Evolutionary conservation across 2,329 filamentous ascomycete species (phyloP), one percentile per base, ranked within the genome.

Genomic region (Pseudogymnoascus sp.): DNA sequence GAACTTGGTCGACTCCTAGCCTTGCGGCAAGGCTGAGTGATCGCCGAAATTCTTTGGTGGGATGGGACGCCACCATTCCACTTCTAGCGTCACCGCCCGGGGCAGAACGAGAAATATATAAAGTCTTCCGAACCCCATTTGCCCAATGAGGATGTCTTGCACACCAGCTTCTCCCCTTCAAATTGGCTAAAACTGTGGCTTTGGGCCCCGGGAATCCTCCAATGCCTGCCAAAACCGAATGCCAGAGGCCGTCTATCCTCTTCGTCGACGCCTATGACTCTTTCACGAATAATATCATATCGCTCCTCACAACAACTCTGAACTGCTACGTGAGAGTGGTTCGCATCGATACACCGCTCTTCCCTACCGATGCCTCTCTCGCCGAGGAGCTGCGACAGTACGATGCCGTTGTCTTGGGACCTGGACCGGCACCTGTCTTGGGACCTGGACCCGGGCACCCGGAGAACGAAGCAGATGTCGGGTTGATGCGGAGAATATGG

Each of bases 231-330:
- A 35, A 55, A 12, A 18, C 16, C 9, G 49, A 55, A 55, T 55
- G 28, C 12, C 61, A 65, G 6, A 71, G 73, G 63, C 69, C 72
- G 43, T 63, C 68, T 16, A 88, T 97, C 65, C 84, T 97, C 66
- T 96, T 96, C 76, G 81, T 99, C 68, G 95, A 97, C 75, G 93
- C 93, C 65, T 96, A 96, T 76, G 95, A 99, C 78, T 97, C 93
- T 43, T 99, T 97, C 76, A 91, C 92, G 62, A 93, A 96, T 77
- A 97, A 97, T 77, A 95, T 97, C 70, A 86, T 96, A 61, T 87
- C 90, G 5, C 83, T 96, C 35, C 81, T 97, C 55, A 83, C 88
- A 68, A 85, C 88, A 3, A 81, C 85, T 3, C 81, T 96, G 7
- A 77, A 81, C 64, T 88, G 84, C 18, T 79, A 87, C 14, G 88